Evolutionary conservation across 2,329 filamentous ascomycete species (phyloP).

Genomic region (Biscogniauxia marginata): DNA sequence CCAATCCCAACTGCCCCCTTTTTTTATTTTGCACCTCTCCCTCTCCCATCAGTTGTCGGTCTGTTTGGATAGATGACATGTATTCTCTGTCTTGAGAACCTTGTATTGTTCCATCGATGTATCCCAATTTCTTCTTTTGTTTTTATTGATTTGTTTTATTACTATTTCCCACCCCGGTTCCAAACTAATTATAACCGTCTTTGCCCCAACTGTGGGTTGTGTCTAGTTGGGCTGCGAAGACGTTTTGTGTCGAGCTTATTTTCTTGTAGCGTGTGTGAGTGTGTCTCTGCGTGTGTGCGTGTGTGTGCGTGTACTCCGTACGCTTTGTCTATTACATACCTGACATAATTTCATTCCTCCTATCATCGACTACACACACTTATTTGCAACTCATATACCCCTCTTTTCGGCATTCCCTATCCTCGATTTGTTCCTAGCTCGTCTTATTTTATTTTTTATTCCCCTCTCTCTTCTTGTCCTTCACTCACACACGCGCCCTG

Average conservation of each 20-base stretch:
- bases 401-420: slow-evolving; percentile 24
- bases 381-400: slow-evolving; percentile 19
- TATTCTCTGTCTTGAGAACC: not conserved
- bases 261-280: not conserved
- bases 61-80: not conserved
- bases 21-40: not conserved
- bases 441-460: slow-evolving; percentile 6
- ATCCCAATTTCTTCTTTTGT: not conserved
- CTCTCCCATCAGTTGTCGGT: not conserved
- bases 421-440: slow-evolving; percentile 17
- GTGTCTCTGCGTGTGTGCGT: not conserved
- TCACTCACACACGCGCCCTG: slow-evolving; percentile 8
- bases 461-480: slow-evolving; percentile 9
- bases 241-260: too few species aligned
- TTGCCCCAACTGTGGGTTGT: not conserved
- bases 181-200: not conserved
- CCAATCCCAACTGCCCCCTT: not conserved
- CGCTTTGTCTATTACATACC: slow-evolving; percentile 11
- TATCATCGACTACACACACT: not conserved
- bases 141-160: not conserved
- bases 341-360: slow-evolving; percentile 3
- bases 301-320: slow-evolving; percentile 9
- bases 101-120: not conserved
- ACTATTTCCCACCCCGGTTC: not conserved
- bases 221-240: not conserved